A percentile compares a stretch with the other conserved stretches of the same genome.
Evolutionary conservation across 768 basidiomycete genomes (phyloP).

Genomic region (Fomitopsis serialis): DNA sequence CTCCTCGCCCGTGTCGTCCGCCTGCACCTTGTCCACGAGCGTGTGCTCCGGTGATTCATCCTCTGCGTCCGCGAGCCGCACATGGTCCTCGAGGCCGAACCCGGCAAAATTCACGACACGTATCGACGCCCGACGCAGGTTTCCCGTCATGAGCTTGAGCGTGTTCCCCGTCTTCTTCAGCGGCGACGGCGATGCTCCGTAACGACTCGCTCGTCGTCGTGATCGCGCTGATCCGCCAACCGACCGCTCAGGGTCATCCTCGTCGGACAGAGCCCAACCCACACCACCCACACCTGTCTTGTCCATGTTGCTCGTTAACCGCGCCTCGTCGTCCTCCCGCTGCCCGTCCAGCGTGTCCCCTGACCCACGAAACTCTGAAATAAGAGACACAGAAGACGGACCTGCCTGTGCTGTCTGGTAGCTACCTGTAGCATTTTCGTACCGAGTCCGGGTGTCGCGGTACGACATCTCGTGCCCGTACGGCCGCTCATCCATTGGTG

Average conservation of each 20-base stretch:
- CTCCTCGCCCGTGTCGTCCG: conserved; percentile 26
- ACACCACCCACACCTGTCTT: conserved; percentile 25
- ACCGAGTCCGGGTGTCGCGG: conserved; percentile 9
- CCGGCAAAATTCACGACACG: conserved; percentile 81
- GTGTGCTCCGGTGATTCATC: conserved; percentile 20
- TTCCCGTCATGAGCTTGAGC: conserved; percentile 51
- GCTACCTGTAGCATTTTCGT: conserved; percentile 19
- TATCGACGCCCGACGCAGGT: conserved; percentile 57
- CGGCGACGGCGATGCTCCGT: conserved; percentile 51
- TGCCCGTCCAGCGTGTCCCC: conserved; percentile 31
- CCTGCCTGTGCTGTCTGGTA: conserved; percentile 41
- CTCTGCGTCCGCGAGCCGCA: conserved; percentile 47
- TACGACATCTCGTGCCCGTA: conserved; percentile 22
- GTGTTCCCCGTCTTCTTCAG: conserved; percentile 56
- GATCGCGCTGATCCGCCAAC: conserved; percentile 29
- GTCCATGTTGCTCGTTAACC: conserved; percentile 51
- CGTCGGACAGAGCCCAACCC: conserved; percentile 21
- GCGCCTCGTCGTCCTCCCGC: conserved; percentile 54
- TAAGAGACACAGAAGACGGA: conserved; percentile 49
- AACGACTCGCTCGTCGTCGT: conserved; percentile 43
- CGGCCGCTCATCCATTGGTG: conserved; percentile 32
- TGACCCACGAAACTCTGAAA: conserved; percentile 30
- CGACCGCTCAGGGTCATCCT: conserved; percentile 45
- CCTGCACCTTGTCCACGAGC: conserved; percentile 13
- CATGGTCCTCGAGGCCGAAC: conserved; percentile 52